These are phyloP conservation scores for Skeletonema marinoi DNA, from an alignment of 108 stramenopile genomes.

Conservation along the genomic window DNA sequence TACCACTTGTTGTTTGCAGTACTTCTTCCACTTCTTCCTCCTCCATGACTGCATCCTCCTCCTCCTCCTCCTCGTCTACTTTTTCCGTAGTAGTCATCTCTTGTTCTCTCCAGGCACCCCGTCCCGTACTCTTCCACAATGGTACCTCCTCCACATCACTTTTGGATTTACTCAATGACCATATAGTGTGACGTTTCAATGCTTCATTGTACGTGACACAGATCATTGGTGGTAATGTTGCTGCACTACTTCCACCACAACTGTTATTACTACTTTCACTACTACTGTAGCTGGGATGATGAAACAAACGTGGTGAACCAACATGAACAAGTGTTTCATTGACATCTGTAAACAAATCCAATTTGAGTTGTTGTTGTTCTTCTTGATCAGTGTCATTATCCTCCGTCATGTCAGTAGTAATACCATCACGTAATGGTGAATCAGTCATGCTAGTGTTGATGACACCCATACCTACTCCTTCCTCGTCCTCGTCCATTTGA, in stretches of 20 bases:
- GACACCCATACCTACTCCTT: not conserved
- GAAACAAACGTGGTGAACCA: conserved; percentile 46
- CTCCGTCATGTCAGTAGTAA: not conserved
- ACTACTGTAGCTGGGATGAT: not conserved
- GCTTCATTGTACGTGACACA: conserved; percentile 47
- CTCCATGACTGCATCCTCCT: not conserved
- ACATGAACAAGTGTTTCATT: conserved; percentile 68
- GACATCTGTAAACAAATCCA: conserved; percentile 46
- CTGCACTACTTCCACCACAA: not conserved
- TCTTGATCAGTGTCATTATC: not conserved
- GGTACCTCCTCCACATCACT: conserved; percentile 20
- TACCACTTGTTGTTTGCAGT: not conserved
- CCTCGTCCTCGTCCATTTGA: not conserved
- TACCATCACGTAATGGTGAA: not conserved
- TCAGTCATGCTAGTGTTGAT: not conserved
- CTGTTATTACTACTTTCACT: not conserved
- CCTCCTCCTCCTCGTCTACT: not conserved
- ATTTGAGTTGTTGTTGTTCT: not conserved
- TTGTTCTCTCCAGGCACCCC: conserved; percentile 21
- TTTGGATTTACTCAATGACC: conserved; percentile 27
- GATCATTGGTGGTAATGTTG: conserved; percentile 1
- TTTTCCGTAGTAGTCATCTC: not conserved
- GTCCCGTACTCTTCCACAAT: conserved; percentile 47
- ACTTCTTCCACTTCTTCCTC: not conserved
- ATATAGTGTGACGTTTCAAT: conserved; percentile 29